Conservation (phyloP, 192 early-diverging fungal species). For the Coemansia sp. region DNA sequence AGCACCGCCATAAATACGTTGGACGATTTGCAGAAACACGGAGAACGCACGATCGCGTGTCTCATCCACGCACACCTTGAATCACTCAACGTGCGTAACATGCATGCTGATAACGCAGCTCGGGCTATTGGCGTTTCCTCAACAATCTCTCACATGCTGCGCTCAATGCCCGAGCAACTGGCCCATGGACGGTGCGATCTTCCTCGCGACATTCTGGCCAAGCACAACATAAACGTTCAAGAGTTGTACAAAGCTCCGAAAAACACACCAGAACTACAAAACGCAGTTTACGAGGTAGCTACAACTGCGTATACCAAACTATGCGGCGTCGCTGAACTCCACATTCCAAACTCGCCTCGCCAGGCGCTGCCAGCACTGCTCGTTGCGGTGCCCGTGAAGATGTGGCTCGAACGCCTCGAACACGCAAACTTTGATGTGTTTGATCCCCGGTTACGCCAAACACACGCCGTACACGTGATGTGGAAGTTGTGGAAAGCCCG, state of each 20-base stretch:
- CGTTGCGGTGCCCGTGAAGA: slow-evolving; percentile 66
- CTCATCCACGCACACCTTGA: slow-evolving; percentile 89
- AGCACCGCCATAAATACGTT: slow-evolving; percentile 61
- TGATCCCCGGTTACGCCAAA: slow-evolving; percentile 63
- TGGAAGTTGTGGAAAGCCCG: slow-evolving; percentile 44
- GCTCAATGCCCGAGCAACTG: slow-evolving; percentile 69
- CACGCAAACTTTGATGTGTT: slow-evolving; percentile 80
- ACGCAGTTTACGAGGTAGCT: slow-evolving; percentile 85
- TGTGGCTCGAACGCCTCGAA: slow-evolving; percentile 77
- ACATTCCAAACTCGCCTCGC: slow-evolving; percentile 58
- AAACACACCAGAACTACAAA: slow-evolving; percentile 61
- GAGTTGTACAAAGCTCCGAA: slow-evolving; percentile 62
- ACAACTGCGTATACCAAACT: slow-evolving; percentile 74
- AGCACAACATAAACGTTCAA: slow-evolving; percentile 79
- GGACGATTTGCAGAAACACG: slow-evolving; percentile 81
- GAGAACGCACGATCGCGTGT: slow-evolving; percentile 84
- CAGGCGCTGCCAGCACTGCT: slow-evolving; percentile 73
- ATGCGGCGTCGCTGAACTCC: slow-evolving; percentile 67
- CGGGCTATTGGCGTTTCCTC: slow-evolving; percentile 89
- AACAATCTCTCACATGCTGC: slow-evolving; percentile 74
- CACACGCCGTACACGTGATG: slow-evolving; percentile 37
- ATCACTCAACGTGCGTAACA: slow-evolving; percentile 75
- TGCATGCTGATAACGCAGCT: slow-evolving; percentile 84
- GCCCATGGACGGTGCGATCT: slow-evolving; percentile 70
- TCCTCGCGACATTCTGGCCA: slow-evolving; percentile 73